Base-by-base conservation (phyloP, 495 filamentous ascomycete species). In the Xylaria scruposa region DNA sequence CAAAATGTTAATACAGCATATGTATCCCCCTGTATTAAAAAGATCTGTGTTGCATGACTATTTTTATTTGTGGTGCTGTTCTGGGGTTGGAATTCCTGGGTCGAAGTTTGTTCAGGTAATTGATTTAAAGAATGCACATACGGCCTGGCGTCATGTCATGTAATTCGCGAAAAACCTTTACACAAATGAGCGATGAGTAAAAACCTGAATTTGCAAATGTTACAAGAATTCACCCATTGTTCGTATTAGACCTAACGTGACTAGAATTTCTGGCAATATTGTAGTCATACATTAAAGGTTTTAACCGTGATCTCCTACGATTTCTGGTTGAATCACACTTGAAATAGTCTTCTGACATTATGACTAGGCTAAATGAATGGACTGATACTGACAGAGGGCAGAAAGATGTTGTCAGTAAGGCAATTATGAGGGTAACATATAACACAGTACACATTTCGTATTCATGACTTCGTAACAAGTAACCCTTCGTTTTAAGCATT, bases 391-490 rank as follows among this genome's bases (percentile, higher is more conserved):
- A 33, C 31, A 6, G 13, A 24, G 24, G 58, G 8, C n/a, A 60
- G 31, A 38, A 60, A 38, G 15, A 26, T 1, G 53, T 29, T 17
- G 53, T 31, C 10, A 12, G 53, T 60, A 38, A 31, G n/a, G 31
- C 21, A 6, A 60, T 60, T 60, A 60, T 59, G 1, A 15, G 33
- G 54, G 58, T n/a, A 38, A n/a, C 4, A 38, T 21, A 38, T 60
- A 36, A 38, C 17, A 60, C 13, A 56, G 13, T 7, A 60, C 58
- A 38, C 33, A 60, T 38, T 38, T 60, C 58, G 12, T 13, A 38
- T 26, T 63, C 60, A 63, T 63, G 44, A 63, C 60, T 26, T 63
- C 60, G 60, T 63, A 29, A 40, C 33, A 38, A 36, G 8, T 31
- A 26, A 24, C 12, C 17, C 21, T 38, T 38, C 31, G 33, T 15